Conservation (phyloP, 1,284 basidiomycete genomes). For the Cryptococcus sp. region DNA sequence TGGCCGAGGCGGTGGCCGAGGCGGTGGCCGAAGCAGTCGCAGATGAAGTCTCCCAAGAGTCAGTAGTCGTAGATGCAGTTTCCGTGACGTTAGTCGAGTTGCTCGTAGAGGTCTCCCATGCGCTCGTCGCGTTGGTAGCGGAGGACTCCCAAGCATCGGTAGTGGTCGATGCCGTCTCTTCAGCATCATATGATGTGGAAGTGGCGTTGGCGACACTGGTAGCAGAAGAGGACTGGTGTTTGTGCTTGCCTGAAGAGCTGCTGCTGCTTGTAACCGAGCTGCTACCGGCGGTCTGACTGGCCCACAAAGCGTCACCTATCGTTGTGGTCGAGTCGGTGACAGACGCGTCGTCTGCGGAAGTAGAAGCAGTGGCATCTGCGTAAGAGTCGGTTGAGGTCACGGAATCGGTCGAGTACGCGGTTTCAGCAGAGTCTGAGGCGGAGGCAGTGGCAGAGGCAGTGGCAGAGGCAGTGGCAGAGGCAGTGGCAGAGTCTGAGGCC, state of each 20-base stretch:
- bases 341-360: neutral
- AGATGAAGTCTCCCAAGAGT: slow-evolving; percentile 7
- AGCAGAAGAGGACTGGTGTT: slow-evolving; percentile 1
- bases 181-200: slow-evolving; percentile 1
- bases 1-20: slow-evolving; percentile 4
- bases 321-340: neutral
- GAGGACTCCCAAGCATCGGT: slow-evolving; percentile 8
- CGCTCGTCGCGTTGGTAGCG: neutral
- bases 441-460: slow-evolving; percentile 11
- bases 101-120: neutral
- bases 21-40: neutral
- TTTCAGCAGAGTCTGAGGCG: slow-evolving; percentile 14
- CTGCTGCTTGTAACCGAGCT: neutral
- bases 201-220: slow-evolving; percentile 1
- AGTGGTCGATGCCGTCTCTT: slow-evolving; percentile 7
- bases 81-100: neutral
- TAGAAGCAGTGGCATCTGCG: slow-evolving; percentile 12
- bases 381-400: neutral
- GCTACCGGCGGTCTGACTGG: neutral
- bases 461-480: slow-evolving; percentile 2
- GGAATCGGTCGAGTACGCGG: slow-evolving; percentile 4
- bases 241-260: neutral
- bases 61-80: neutral
- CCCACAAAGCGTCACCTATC: neutral
- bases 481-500: slow-evolving; percentile 7